A percentile compares a stretch with the other conserved stretches of the same genome.
Conservation (phyloP, 345 rosid genomes). For the Cardamine chenopodiifolia region DNA sequence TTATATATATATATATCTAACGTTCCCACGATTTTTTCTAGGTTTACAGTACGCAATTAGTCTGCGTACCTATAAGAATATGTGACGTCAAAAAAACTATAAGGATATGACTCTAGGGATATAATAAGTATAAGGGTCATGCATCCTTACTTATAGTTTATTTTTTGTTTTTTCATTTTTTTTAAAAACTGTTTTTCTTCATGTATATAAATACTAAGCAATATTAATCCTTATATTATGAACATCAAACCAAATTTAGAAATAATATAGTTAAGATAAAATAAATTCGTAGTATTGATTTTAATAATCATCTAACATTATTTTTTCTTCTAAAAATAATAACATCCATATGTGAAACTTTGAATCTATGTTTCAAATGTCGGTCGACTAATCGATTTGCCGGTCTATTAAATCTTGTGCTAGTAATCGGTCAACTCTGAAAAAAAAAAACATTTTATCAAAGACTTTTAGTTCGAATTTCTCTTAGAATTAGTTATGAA, state of each 20-base stretch:
- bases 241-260: background rate
- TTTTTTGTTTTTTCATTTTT: background rate
- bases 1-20: no score
- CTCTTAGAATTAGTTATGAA: background rate
- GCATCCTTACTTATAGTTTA: no score
- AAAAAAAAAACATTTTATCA: background rate
- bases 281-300: background rate
- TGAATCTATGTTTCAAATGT: background rate
- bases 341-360: no score
- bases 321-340: background rate
- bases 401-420: background rate
- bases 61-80: background rate
- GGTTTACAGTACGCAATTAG: background rate
- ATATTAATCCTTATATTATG: background rate
- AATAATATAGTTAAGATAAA: background rate
- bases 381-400: background rate
- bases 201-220: background rate
- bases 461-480: background rate
- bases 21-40: background rate
- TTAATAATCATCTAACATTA: background rate
- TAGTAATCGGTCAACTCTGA: background rate
- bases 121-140: no score
- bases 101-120: background rate
- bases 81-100: no score
- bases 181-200: background rate